Conservation (phyloP, 768 basidiomycete species). For the Guyanaporus albipodus region DNA sequence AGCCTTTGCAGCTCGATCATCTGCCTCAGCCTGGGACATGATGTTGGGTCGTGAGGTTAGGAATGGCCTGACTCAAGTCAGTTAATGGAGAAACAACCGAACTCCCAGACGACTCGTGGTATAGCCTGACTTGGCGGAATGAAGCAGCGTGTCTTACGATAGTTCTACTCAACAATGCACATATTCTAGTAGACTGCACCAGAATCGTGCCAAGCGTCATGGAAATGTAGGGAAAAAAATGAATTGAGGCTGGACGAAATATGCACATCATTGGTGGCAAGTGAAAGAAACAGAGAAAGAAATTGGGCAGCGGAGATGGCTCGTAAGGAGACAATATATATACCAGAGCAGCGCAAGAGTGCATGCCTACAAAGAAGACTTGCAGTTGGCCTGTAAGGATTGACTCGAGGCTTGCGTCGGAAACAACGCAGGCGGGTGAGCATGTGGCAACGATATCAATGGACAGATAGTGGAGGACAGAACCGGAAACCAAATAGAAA, state of each 20-base stretch:
- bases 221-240: slow-evolving; percentile 19
- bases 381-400: slow-evolving; percentile 51
- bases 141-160: background rate
- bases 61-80: slow-evolving; percentile 4
- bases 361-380: slow-evolving; percentile 33
- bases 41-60: background rate
- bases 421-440: slow-evolving; percentile 49
- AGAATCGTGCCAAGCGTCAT: background rate
- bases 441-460: slow-evolving; percentile 49
- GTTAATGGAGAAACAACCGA: slow-evolving; percentile 2
- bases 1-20: slow-evolving; percentile 75
- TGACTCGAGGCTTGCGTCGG: slow-evolving; percentile 53
- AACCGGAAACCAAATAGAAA: slow-evolving; percentile 22
- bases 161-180: slow-evolving; percentile 2
- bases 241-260: slow-evolving; percentile 38
- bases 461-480: slow-evolving; percentile 33
- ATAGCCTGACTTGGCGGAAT: slow-evolving; percentile 6
- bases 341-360: slow-evolving; percentile 33
- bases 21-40: slow-evolving; percentile 46
- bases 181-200: background rate
- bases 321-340: slow-evolving; percentile 35
- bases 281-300: slow-evolving; percentile 32
- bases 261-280: slow-evolving; percentile 45
- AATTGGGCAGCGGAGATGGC: slow-evolving; percentile 32
- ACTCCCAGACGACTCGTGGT: background rate